phyloP scores from a whole-genome alignment of 352 stramenopile genomes.

The Albugo candida region DNA sequence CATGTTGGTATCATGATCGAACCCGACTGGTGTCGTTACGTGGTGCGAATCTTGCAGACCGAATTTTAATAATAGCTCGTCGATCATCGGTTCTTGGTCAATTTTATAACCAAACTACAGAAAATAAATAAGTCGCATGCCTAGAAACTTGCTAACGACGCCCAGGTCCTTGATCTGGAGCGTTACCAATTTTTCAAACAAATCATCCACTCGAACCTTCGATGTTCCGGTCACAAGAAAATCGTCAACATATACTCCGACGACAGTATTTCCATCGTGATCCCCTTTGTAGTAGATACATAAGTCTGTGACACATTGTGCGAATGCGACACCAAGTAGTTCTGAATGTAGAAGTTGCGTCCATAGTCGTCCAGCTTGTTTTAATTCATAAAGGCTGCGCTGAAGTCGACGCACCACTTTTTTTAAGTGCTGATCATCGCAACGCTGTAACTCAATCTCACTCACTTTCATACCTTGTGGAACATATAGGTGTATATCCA shows the following conservation, averaged over 20 bases:
- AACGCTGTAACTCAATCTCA: background rate
- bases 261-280: background rate
- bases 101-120: background rate
- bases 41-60: background rate
- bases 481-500: background rate
- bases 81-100: background rate
- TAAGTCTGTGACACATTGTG: background rate
- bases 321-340: background rate
- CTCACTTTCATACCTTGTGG: background rate
- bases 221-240: background rate
- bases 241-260: background rate
- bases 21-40: background rate
- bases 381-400: background rate
- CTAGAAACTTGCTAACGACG: background rate
- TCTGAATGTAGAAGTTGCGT: background rate
- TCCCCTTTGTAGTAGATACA: background rate
- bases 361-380: background rate
- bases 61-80: background rate
- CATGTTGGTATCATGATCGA: background rate
- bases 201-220: background rate
- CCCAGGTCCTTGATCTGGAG: background rate
- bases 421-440: background rate
- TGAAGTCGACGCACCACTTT: background rate
- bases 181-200: background rate
- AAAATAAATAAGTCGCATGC: background rate